A percentile compares a stretch with the other conserved stretches of the same genome.
Evolutionary conservation across 1,284 basidiomycete species (phyloP).

Genomic region (Polyporus tsugae): DNA sequence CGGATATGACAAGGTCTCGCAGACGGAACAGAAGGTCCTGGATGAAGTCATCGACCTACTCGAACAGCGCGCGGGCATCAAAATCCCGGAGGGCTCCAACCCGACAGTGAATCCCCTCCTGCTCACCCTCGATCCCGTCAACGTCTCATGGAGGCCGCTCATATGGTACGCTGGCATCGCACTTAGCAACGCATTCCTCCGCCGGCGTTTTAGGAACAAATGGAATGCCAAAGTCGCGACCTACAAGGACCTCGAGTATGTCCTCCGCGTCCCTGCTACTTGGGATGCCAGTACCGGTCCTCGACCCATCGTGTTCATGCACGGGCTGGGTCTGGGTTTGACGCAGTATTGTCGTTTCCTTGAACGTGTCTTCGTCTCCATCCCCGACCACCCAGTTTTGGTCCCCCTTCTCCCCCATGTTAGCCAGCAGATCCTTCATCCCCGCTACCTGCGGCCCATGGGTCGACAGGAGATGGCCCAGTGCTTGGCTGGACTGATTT

Average conservation of each 20-base stretch:
- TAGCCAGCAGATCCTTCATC: constrained; percentile 85
- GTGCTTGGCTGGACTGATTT: constrained; percentile 66
- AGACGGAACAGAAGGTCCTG: constrained; percentile 57
- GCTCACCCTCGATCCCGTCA: constrained; percentile 83
- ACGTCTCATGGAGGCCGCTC: constrained; percentile 75
- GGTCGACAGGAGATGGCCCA: constrained; percentile 65
- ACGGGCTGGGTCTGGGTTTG: constrained; percentile 87
- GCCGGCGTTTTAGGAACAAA: constrained; percentile 52
- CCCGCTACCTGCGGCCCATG: constrained; percentile 75
- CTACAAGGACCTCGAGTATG: constrained; percentile 76
- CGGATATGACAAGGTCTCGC: constrained; percentile 53
- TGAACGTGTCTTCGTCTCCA: constrained; percentile 55
- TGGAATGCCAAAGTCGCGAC: constrained; percentile 58
- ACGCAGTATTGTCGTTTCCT: constrained; percentile 69
- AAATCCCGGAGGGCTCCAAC: constrained; percentile 70
- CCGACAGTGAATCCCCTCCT: constrained; percentile 66
- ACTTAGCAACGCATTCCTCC: constrained; percentile 59
- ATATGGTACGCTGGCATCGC: constrained; percentile 74
- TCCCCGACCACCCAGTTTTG: constrained; percentile 78
- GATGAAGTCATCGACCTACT: constrained; percentile 68
- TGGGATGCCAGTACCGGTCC: constrained; percentile 67
- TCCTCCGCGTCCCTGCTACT: constrained; percentile 71
- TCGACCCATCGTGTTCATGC: constrained; percentile 84
- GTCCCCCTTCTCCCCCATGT: constrained; percentile 87
- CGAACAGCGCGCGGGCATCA: constrained; percentile 77